These are phyloP conservation scores for Bipolaris cookei DNA, from an alignment of 2,329 filamentous ascomycete species.

Conservation along the genomic window DNA sequence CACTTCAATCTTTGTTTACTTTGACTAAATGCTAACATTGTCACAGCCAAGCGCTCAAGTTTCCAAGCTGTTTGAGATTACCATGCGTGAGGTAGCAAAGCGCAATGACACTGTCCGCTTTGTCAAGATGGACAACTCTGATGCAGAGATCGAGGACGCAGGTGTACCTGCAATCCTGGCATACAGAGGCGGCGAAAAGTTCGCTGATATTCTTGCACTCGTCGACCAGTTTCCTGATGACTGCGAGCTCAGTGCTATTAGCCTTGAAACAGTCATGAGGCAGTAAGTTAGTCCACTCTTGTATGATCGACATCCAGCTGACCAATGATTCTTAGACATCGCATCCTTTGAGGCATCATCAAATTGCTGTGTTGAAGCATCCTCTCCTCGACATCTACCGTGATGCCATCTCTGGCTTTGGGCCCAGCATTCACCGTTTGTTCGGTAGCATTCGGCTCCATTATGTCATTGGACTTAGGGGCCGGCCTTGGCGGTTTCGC, in stretches of 20 bases:
- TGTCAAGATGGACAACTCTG: conserved; percentile 86
- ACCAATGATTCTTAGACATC: conserved; percentile 33
- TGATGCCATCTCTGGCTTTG: not conserved
- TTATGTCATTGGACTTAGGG: not conserved
- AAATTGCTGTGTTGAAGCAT: not conserved
- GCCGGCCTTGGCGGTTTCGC: not conserved
- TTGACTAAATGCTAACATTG: not conserved
- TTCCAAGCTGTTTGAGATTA: conserved; percentile 64
- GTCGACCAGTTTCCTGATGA: conserved; percentile 80
- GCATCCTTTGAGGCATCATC: conserved; percentile 31
- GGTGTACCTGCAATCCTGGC: conserved; percentile 86
- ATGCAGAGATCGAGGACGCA: conserved; percentile 92
- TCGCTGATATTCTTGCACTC: conserved; percentile 86
- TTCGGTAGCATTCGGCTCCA: not conserved
- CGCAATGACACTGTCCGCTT: conserved; percentile 78
- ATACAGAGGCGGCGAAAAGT: conserved; percentile 88
- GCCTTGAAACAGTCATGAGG: conserved; percentile 64
- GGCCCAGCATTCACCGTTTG: not conserved
- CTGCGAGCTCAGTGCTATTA: conserved; percentile 58
- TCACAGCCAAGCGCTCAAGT: conserved; percentile 59
- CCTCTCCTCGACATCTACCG: not conserved
- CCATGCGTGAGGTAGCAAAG: conserved; percentile 73
- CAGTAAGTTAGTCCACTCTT: conserved; percentile 39
- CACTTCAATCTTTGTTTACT: not conserved
- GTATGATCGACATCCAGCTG: conserved; percentile 27